A percentile compares a stretch with the other conserved stretches of the same genome.
Conservation (phyloP, 2,329 filamentous ascomycete species). For the Aspergillus novofumigatus region DNA sequence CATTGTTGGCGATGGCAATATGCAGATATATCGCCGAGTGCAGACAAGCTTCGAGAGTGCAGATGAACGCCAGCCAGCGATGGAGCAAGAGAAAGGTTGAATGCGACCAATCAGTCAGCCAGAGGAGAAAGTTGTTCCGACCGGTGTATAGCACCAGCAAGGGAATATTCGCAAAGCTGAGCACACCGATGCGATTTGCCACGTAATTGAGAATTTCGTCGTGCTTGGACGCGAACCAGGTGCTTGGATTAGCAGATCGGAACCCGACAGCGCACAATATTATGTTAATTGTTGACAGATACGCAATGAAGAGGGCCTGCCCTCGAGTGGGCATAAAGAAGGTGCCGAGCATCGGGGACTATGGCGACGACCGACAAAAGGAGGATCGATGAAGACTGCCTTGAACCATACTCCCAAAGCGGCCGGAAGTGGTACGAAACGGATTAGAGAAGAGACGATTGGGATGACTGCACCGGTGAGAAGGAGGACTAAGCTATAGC, state of each 20-base stretch:
- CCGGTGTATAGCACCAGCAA: constrained; percentile 32
- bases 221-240: constrained; percentile 12
- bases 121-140: constrained; percentile 38
- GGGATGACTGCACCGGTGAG: background rate
- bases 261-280: background rate
- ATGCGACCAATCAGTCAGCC: constrained; percentile 36
- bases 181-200: constrained; percentile 24
- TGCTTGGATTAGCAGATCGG: background rate
- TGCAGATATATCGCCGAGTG: constrained; percentile 17
- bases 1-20: constrained; percentile 8
- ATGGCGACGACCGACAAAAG: background rate
- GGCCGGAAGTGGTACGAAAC: background rate
- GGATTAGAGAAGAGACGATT: background rate
- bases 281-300: background rate
- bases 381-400: background rate
- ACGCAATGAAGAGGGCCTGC: constrained; percentile 1
- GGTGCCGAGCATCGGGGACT: background rate
- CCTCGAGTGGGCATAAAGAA: constrained; percentile 2
- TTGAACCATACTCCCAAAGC: background rate
- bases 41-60: constrained; percentile 21
- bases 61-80: constrained; percentile 28
- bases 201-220: constrained; percentile 27
- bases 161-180: constrained; percentile 28
- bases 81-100: constrained; percentile 37
- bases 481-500: background rate